Conservation (phyloP, 2,329 filamentous ascomycete species). For the Nectriaceae sp. region DNA sequence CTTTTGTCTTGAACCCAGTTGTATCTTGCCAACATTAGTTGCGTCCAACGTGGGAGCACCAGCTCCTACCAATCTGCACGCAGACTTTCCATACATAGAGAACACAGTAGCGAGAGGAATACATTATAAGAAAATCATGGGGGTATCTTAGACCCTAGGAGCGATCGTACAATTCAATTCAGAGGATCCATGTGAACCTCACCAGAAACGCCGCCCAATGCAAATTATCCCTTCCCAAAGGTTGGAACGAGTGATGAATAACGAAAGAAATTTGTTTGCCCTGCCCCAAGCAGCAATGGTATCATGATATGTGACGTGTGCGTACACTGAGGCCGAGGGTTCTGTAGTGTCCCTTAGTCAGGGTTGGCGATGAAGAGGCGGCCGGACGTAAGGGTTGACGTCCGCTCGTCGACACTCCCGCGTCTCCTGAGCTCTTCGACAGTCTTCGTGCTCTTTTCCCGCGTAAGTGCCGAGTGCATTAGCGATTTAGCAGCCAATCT, state of each 20-base stretch:
- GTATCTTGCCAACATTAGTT: constrained; percentile 28
- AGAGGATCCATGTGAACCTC: constrained; percentile 21
- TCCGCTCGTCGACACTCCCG: constrained; percentile 82
- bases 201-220: constrained; percentile 31
- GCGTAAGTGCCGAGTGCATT: constrained; percentile 57
- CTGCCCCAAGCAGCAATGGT: neutral
- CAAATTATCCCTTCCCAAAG: constrained; percentile 20
- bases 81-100: constrained; percentile 15
- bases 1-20: constrained; percentile 28
- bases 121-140: constrained; percentile 8
- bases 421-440: constrained; percentile 72
- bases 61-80: constrained; percentile 19
- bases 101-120: constrained; percentile 24
- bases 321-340: constrained; percentile 5
- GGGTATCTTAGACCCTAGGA: constrained; percentile 29
- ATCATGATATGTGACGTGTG: constrained; percentile 17
- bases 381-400: constrained; percentile 71
- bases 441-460: constrained; percentile 67
- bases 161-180: constrained; percentile 23
- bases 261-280: constrained; percentile 12
- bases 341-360: constrained; percentile 49
- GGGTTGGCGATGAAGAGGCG: constrained; percentile 86
- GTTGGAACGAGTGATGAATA: constrained; percentile 19
- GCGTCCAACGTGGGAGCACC: constrained; percentile 20
- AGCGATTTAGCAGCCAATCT: constrained; percentile 61